Evolutionary conservation across 1,284 basidiomycete genomes (phyloP), one percentile per base, ranked within the genome.

Genomic region (Acaromyces ingoldii): DNA sequence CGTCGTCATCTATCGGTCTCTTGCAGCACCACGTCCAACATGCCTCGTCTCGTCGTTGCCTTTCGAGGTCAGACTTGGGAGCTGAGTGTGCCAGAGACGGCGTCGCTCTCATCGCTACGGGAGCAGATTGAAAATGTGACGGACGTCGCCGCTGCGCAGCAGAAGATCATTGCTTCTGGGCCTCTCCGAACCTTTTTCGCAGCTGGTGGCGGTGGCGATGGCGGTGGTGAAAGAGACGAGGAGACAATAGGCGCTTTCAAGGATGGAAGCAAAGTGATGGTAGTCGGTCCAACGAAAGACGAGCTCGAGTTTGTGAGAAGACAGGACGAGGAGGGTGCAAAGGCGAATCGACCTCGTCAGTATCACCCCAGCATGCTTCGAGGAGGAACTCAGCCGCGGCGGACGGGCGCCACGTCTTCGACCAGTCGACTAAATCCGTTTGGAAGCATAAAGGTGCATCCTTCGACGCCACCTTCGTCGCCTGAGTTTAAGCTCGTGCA

Each of bases 351-450:
- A 37, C 67, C 66, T 2, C 57, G 68, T 2, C 37, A 59, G 5
- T 60, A 65, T 29, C 70, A 72, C 43, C 67, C 65, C 1, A 72
- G 70, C 48, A 39, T 72, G 53, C 54, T 72, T 25, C 53, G 51
- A 7, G 60, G 63, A 13, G 49, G 57, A 33, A 60, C 53, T 34
- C 50, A 49, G 45, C 40, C 42, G n/a, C 19, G 19, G 10, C n/a
- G 21, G 29, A 39, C 49, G 24, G 15, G 4, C 31, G 17, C 7
- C 6, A 24, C 34, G 33, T 15, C 46, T 31, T 19, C 30, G 17
- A 6, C 44, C 24, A 13, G 13, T 4, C 25, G 34, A 6, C 26
- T 24, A 25, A 26, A 19, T 5, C 65, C 65, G 0, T 72, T 72
- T 38, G 60, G 54, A 10, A 39, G 34, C 24, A 48, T 63, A 26